Evolutionary conservation across 1,139 yeast genomes (phyloP).

Genomic region (Kodamaea arcana): DNA sequence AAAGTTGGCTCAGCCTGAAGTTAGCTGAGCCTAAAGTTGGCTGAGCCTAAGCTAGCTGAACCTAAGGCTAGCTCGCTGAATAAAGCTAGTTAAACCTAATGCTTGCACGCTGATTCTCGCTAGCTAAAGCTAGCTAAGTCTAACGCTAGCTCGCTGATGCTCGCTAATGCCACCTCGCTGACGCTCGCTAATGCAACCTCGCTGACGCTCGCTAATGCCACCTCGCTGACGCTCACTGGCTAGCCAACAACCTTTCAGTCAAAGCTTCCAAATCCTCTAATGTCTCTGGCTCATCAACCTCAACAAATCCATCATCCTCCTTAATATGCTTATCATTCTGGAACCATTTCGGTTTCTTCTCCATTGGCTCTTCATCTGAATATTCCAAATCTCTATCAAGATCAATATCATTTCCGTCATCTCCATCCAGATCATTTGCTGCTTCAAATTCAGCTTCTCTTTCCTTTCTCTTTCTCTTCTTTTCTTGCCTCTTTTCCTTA

Average conservation of each 20-base stretch:
- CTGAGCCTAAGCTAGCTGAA: too few relatives aligned
- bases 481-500: conserved; percentile 78
- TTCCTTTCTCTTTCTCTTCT: conserved; percentile 86
- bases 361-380: conserved; percentile 28
- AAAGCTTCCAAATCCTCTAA: conserved; percentile 92
- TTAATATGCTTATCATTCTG: conserved; percentile 28
- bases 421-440: conserved; percentile 18
- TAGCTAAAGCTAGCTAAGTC: too few relatives aligned
- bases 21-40: too few relatives aligned
- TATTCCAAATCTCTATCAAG: conserved; percentile 48
- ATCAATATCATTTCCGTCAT: conserved; percentile 20
- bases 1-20: too few relatives aligned
- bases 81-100: too few relatives aligned
- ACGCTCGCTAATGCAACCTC: too few relatives aligned
- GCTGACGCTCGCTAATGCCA: too few relatives aligned
- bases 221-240: too few relatives aligned
- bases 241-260: conserved; percentile 62
- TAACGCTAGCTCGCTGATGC: too few relatives aligned
- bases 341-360: conserved; percentile 65
- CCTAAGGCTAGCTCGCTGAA: too few relatives aligned
- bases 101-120: too few relatives aligned
- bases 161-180: too few relatives aligned
- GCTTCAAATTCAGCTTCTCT: conserved; percentile 23
- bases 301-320: conserved; percentile 42
- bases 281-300: conserved; percentile 83